Conservation (phyloP, 768 basidiomycete genomes). For the Galerina sulciceps region DNA sequence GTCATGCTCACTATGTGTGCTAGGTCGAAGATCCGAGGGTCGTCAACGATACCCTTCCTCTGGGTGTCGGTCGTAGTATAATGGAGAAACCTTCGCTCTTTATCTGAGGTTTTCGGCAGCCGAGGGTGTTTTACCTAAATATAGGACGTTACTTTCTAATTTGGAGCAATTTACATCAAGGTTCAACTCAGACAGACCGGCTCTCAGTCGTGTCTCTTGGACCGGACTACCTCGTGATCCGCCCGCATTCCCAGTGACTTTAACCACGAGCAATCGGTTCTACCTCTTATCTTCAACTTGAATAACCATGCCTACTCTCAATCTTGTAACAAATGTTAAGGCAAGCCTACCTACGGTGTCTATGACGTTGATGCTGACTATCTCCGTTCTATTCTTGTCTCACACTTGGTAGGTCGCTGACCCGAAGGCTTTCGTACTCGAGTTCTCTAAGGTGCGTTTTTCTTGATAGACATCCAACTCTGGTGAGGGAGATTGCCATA, state of each 20-base stretch:
- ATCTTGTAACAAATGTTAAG: slow-evolving; percentile 48
- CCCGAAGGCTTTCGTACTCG: slow-evolving; percentile 45
- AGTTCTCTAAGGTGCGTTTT: slow-evolving; percentile 58
- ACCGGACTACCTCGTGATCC: background rate
- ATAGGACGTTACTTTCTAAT: slow-evolving; percentile 1
- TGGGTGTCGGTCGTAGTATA: too few relatives aligned
- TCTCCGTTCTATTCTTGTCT: too few relatives aligned
- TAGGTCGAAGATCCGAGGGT: too few relatives aligned
- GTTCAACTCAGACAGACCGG: too few relatives aligned
- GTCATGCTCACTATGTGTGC: too few relatives aligned
- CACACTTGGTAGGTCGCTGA: slow-evolving; percentile 31
- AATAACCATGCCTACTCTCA: slow-evolving; percentile 43
- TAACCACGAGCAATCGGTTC: background rate
- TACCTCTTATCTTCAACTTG: slow-evolving; percentile 1
- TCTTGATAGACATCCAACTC: background rate
- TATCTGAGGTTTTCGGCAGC: background rate
- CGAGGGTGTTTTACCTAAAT: background rate
- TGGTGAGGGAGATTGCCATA: background rate
- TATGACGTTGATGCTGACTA: too few relatives aligned
- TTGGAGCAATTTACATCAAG: background rate
- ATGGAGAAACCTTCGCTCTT: background rate
- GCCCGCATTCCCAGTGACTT: background rate
- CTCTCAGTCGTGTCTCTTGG: background rate
- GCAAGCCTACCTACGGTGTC: slow-evolving; percentile 22
- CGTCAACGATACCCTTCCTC: too few relatives aligned